Evolutionary conservation across 139 green algal species (phyloP).

Genomic region (Edaphochlamys debaryana): DNA sequence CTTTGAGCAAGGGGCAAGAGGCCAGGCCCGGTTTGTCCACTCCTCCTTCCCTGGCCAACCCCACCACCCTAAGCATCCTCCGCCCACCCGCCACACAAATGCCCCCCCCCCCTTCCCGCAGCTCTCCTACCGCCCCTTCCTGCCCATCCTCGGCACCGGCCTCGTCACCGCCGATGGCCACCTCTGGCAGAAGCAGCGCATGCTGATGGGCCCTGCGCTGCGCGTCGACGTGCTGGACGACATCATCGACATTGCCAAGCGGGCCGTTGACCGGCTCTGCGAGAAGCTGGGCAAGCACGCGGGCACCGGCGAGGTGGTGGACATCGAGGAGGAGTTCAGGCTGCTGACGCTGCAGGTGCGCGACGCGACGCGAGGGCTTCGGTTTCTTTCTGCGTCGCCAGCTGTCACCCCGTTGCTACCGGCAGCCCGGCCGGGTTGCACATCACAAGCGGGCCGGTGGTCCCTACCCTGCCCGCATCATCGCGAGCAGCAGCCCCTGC

Average conservation of each 20-base stretch:
- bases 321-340: conserved; percentile 92
- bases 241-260: conserved; percentile 84
- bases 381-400: neutral
- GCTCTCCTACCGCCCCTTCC: conserved; percentile 89
- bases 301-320: conserved; percentile 66
- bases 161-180: conserved; percentile 92
- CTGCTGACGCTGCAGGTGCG: conserved; percentile 87
- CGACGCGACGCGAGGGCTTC: neutral
- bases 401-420: no score
- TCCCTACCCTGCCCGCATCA: no score
- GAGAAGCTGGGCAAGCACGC: conserved; percentile 75
- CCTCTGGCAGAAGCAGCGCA: conserved; percentile 91
- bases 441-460: no score
- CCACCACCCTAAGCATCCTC: no score
- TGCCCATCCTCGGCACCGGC: conserved; percentile 92
- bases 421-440: no score
- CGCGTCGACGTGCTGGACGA: conserved; percentile 90
- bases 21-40: no score
- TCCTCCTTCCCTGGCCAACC: no score
- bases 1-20: no score
- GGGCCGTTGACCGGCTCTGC: conserved; percentile 75
- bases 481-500: no score
- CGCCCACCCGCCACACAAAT: no score
- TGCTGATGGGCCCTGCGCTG: conserved; percentile 87
- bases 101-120: no score